Base-by-base conservation (phyloP, 2,329 filamentous ascomycete genomes). In the Fusarium hostae region DNA sequence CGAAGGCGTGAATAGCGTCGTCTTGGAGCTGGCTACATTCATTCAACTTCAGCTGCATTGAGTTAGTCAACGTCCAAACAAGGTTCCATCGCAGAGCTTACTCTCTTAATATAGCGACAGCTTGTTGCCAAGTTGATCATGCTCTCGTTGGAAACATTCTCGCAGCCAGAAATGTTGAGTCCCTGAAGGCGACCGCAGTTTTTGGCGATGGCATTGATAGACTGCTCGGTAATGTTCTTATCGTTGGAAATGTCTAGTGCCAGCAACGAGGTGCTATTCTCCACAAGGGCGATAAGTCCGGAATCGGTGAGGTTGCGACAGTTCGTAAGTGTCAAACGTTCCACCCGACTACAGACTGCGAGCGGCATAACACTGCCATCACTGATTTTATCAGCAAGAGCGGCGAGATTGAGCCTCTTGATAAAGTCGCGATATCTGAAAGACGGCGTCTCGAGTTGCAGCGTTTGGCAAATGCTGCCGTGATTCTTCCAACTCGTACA, bases 361-460 rank as follows among this genome's bases (percentile, higher is more conserved):
- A 99, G 89, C 12, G 95, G 92, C 72, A 90, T 84, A 60, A 99
- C 89, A 57, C 94, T 98, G 55, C 96, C 95, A 79, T 99, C 95
- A 84, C 91, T 98, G 82, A 98, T 86, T 47, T 83, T 87, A 28
- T 89, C 87, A 37, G 91, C 90, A 63, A 99, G 85, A 18, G 91
- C 89, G 5, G 95, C 95, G 54, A 99, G 85, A 78, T 99, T 99
- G 32, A 99, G 86, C 55, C 96, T 90, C 84, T 95, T 95, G 82
- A 99, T 93, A 75, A 98, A 92, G 71, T 95, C 92, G 73, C 91
- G 89, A 81, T 99, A 99, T 74, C 90, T 88, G 80, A 98, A 99
- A 82, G 93, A 95, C 73, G 93, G 92, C n/a, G 90, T 84, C 37
- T 88, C 84, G 32, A 90, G 86, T 48, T 89, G 87, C 39, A 98